These are phyloP conservation scores for Penicillium paradoxum DNA, from an alignment of 495 filamentous ascomycete genomes.

Conservation along the genomic window DNA sequence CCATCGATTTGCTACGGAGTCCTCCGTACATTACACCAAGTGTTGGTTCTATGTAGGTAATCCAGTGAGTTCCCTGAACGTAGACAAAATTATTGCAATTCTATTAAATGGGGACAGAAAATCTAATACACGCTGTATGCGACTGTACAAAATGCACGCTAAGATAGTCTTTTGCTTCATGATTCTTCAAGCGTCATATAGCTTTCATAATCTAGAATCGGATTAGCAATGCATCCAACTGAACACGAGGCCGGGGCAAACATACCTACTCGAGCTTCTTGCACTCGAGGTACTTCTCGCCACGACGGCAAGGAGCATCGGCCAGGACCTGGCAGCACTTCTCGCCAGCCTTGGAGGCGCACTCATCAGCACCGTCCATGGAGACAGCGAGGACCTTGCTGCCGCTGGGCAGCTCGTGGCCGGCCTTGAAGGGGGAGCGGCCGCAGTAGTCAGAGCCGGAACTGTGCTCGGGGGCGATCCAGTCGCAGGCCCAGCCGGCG, in stretches of 20 bases:
- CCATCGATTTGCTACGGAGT: no score
- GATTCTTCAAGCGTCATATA: neutral
- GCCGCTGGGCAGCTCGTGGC: conserved; percentile 4
- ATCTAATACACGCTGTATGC: no score
- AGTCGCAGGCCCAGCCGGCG: conserved; percentile 7
- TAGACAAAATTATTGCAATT: no score
- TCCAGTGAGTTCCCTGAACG: no score
- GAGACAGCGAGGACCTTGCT: conserved; percentile 9
- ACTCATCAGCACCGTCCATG: conserved; percentile 8
- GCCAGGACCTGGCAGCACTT: conserved; percentile 12
- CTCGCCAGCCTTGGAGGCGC: neutral
- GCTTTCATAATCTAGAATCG: neutral
- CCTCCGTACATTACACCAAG: no score
- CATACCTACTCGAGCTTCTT: conserved; percentile 3
- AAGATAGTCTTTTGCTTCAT: neutral
- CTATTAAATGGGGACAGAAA: no score
- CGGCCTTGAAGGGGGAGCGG: conserved; percentile 6
- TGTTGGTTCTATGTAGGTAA: no score
- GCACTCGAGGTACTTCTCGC: conserved; percentile 17
- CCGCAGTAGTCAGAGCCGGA: conserved; percentile 12
- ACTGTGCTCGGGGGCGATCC: conserved; percentile 10
- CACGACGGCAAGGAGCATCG: conserved; percentile 3
- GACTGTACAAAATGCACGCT: no score
- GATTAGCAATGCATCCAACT: no score
- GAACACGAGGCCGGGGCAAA: neutral